Conservation (phyloP, 345 rosid species). For the Boechera stricta region DNA sequence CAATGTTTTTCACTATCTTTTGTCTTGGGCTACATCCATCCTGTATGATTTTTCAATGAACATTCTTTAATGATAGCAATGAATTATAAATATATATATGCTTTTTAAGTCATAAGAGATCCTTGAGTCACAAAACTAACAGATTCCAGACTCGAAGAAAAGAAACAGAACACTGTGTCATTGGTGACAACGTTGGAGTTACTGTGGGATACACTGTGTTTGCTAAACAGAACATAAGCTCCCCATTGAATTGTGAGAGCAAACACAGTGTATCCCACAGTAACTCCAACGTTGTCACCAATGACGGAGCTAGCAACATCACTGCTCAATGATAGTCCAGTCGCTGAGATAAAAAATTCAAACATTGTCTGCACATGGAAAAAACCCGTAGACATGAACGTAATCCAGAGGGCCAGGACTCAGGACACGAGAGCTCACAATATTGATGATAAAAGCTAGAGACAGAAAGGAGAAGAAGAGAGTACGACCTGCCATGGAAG, state of each 20-base stretch:
- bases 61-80: neutral
- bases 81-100: neutral
- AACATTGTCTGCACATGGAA: constrained; percentile 47
- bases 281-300: constrained; percentile 38
- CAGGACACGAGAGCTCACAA: constrained; percentile 43
- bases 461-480: neutral
- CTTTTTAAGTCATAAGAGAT: neutral
- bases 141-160: neutral
- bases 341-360: constrained; percentile 30
- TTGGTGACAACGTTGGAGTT: too few relatives aligned
- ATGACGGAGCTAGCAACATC: constrained; percentile 23
- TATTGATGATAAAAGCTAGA: constrained; percentile 2
- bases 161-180: neutral
- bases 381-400: constrained; percentile 45
- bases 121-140: neutral
- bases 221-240: constrained; percentile 44
- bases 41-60: neutral
- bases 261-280: constrained; percentile 40
- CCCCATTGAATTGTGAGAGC: constrained; percentile 49
- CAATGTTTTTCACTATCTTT: constrained; percentile 8
- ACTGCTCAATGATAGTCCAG: constrained; percentile 39
- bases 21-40: constrained; percentile 7
- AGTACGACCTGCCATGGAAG: constrained; percentile 13
- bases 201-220: too few relatives aligned
- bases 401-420: constrained; percentile 19